A percentile compares a stretch with the other conserved stretches of the same genome.
phyloP scores from a whole-genome alignment of 2,329 filamentous ascomycete genomes.

The Penicillium sp. region DNA sequence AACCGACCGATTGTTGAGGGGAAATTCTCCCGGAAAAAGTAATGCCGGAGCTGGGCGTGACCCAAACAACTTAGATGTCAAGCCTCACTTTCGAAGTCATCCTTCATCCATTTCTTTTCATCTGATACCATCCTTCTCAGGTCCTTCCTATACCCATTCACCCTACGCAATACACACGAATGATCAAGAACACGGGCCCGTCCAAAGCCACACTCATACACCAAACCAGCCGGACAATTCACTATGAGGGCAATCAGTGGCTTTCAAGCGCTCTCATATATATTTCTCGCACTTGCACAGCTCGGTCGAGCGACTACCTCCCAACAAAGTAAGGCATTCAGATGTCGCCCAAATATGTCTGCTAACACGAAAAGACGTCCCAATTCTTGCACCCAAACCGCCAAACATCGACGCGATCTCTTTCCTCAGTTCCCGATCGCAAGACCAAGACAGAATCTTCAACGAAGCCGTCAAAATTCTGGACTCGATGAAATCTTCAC shows the following conservation, averaged over 20 bases:
- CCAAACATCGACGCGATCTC: slow-evolving; percentile 29
- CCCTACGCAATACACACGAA: not conserved
- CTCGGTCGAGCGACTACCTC: not conserved
- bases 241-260: not conserved
- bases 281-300: not conserved
- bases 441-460: slow-evolving; percentile 39
- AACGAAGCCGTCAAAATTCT: slow-evolving; percentile 46
- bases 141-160: not conserved
- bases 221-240: not conserved
- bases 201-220: not conserved
- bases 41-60: not conserved
- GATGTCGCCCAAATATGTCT: not conserved
- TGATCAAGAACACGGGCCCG: not conserved
- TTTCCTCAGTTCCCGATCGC: slow-evolving; percentile 25
- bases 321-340: not conserved
- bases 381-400: not conserved
- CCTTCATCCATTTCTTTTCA: not conserved
- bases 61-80: not conserved
- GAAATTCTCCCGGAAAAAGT: not conserved
- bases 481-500: slow-evolving; percentile 45
- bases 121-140: not conserved
- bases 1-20: too few species aligned
- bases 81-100: not conserved
- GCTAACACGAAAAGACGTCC: slow-evolving; percentile 1
- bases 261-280: not conserved